Conservation (phyloP, 129 eudicot species). For the Lactuca sativa region DNA sequence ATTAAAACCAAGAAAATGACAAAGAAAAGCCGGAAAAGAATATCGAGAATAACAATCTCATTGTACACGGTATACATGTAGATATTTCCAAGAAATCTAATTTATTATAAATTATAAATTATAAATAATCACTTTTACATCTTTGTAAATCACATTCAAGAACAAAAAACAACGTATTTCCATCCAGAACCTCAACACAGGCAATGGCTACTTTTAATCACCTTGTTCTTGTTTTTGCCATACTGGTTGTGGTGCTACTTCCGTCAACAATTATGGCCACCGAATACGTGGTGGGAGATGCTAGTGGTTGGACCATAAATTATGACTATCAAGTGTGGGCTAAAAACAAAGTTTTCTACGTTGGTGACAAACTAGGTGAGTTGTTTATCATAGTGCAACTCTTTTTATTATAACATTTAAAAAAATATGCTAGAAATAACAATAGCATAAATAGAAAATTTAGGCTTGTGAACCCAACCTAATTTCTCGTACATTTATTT, state of each 20-base stretch:
- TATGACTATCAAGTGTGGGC: slow-evolving; percentile 39
- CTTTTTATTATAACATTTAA: no score
- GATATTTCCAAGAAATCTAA: slow-evolving; percentile 25
- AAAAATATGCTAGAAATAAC: no score
- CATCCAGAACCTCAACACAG: slow-evolving; percentile 1
- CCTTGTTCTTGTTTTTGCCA: slow-evolving; percentile 19
- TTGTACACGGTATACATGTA: background rate
- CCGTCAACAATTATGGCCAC: slow-evolving; percentile 31
- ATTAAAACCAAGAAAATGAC: background rate
- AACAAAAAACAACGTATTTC: background rate
- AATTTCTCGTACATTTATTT: no score
- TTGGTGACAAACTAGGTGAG: slow-evolving; percentile 46
- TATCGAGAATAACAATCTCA: slow-evolving; percentile 25
- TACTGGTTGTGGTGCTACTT: slow-evolving; percentile 18
- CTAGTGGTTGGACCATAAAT: slow-evolving; percentile 32
- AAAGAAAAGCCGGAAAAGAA: slow-evolving; percentile 4
- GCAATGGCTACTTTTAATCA: slow-evolving; percentile 29
- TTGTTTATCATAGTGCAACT: background rate
- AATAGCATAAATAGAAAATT: no score
- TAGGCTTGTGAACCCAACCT: no score
- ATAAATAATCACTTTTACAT: slow-evolving; percentile 22
- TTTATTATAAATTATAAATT: background rate
- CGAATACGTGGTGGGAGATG: slow-evolving; percentile 39
- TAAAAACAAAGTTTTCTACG: slow-evolving; percentile 31
- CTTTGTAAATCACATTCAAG: slow-evolving; percentile 10